These are phyloP conservation scores for Delitschia confertaspora DNA, from an alignment of 495 filamentous ascomycete species.

Conservation along the genomic window DNA sequence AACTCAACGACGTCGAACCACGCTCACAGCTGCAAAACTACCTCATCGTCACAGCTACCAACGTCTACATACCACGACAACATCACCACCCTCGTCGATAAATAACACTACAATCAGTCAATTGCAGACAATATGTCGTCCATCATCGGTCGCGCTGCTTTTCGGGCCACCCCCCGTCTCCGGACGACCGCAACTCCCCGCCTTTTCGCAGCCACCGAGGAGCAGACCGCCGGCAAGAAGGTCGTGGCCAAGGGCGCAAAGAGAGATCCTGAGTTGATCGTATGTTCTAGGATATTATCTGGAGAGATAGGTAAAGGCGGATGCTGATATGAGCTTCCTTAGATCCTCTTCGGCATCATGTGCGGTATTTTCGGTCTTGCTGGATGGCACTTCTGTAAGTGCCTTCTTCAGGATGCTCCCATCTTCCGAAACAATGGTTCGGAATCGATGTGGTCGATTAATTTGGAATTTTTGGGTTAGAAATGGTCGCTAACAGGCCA, in stretches of 20 bases:
- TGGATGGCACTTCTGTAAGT: constrained; percentile 71
- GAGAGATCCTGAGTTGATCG: constrained; percentile 74
- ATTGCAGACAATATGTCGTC: constrained; percentile 32
- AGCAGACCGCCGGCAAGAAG: constrained; percentile 38
- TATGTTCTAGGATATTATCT: constrained; percentile 38
- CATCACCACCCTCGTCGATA: constrained; percentile 4
- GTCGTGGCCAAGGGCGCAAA: constrained; percentile 57
- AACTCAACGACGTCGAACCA: not conserved
- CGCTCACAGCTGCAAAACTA: too few species aligned
- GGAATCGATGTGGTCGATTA: not conserved
- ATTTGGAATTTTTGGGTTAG: not conserved
- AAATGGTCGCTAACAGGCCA: not conserved
- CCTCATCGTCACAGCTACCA: not conserved
- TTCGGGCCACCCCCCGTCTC: constrained; percentile 27
- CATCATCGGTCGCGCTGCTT: constrained; percentile 32
- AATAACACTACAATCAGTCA: constrained; percentile 3
- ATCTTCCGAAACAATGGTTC: not conserved
- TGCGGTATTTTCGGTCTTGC: constrained; percentile 75
- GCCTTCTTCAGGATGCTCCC: not conserved
- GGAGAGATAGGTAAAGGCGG: not conserved
- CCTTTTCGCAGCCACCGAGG: constrained; percentile 19
- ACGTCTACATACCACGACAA: not conserved
- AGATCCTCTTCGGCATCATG: constrained; percentile 93
- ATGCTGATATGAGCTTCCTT: constrained; percentile 33
- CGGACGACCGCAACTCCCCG: constrained; percentile 15